Conservation (phyloP, 177 flowering plant genomes). For the Telopea speciosissima region DNA sequence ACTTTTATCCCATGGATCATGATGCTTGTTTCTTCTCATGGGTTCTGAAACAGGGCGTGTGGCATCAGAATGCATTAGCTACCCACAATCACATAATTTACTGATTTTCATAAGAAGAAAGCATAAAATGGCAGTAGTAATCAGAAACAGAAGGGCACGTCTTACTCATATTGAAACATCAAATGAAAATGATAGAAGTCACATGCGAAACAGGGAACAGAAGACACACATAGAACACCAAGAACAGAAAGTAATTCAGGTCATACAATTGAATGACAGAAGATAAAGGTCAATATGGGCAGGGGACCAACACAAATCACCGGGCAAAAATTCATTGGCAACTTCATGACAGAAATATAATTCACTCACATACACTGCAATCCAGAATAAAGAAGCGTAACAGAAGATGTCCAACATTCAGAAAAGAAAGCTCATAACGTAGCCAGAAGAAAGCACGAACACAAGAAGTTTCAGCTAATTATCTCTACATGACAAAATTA, state of each 20-base stretch:
- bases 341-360: too few relatives aligned
- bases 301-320: slow-evolving; percentile 1
- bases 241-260: neutral
- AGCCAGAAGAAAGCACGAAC: neutral
- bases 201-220: too few relatives aligned
- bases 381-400: neutral
- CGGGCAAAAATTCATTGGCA: neutral
- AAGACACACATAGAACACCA: neutral
- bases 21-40: too few relatives aligned
- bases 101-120: neutral
- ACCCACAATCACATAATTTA: neutral
- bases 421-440: neutral
- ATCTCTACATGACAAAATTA: neutral
- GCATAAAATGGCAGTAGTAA: neutral
- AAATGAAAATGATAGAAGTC: too few relatives aligned
- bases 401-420: neutral
- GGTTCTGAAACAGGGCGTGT: too few relatives aligned
- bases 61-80: too few relatives aligned
- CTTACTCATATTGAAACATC: too few relatives aligned
- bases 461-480: neutral
- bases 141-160: too few relatives aligned
- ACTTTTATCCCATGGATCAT: too few relatives aligned
- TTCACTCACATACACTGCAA: too few relatives aligned
- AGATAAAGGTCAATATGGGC: neutral
- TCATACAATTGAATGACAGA: neutral